A percentile compares a stretch with the other conserved stretches of the same genome.
Evolutionary conservation across 495 filamentous ascomycete genomes (phyloP).

Genomic region (Pseudoneurospora amorphoporcata): DNA sequence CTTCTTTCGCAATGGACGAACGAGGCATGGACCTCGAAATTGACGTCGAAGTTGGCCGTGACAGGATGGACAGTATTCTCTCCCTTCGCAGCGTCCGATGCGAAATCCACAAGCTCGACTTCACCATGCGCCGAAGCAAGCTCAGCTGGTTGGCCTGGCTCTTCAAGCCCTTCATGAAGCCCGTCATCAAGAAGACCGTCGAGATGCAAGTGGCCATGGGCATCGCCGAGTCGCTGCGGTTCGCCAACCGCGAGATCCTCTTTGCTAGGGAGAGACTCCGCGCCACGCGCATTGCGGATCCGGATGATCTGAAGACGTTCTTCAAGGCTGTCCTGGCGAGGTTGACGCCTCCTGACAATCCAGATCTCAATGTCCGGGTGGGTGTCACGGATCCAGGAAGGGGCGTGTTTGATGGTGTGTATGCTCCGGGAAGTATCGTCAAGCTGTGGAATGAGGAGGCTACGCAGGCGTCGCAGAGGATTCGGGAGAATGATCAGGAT

Average conservation of each 20-base stretch:
- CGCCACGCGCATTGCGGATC: constrained; percentile 73
- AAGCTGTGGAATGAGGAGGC: constrained; percentile 81
- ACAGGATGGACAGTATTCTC: constrained; percentile 68
- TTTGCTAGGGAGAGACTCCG: constrained; percentile 79
- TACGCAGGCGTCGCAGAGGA: constrained; percentile 47
- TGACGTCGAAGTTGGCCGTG: constrained; percentile 68
- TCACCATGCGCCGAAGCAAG: constrained; percentile 60
- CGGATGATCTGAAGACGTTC: constrained; percentile 70
- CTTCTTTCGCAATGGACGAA: constrained; percentile 72
- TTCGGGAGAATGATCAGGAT: constrained; percentile 49
- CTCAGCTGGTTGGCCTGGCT: constrained; percentile 72
- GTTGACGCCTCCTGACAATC: constrained; percentile 55
- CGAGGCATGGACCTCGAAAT: constrained; percentile 78
- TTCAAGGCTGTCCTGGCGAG: constrained; percentile 70
- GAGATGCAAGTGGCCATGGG: constrained; percentile 66
- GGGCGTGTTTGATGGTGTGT: constrained; percentile 72
- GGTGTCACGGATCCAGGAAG: constrained; percentile 51
- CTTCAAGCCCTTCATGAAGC: constrained; percentile 74
- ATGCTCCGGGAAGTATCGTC: constrained; percentile 79
- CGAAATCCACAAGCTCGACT: constrained; percentile 77
- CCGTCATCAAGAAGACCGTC: constrained; percentile 64
- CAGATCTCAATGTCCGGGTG: constrained; percentile 61
- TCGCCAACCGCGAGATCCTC: constrained; percentile 72
- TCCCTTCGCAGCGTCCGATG: constrained; percentile 66
- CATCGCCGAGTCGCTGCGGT: constrained; percentile 57